Base-by-base conservation (phyloP, 768 basidiomycete genomes). In the Kwoniella dejecticola region DNA sequence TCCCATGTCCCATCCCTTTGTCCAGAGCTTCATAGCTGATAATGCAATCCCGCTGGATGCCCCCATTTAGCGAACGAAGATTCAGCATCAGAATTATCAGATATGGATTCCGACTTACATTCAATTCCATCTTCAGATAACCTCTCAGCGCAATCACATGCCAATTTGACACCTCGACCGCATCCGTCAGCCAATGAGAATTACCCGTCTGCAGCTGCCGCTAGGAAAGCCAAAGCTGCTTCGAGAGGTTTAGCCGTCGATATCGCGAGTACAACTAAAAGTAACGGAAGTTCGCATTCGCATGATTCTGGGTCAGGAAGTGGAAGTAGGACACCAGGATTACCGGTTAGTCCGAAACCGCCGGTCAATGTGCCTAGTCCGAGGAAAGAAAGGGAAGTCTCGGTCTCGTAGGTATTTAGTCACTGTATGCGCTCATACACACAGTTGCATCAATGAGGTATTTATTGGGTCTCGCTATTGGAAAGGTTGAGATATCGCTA, bases 1-100 rank as follows among this genome's bases (percentile, higher is more conserved):
- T 47, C 10, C 42, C 11, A 44, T 10, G 6, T 44, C 21, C 42
- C 6, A 6, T 21, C 19, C 6, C 19, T 21, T 6, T 19, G 11
- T 27, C 33, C 33, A 36, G 33, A 15, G 33, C 15, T n/a, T n/a
- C n/a, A n/a, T n/a, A n/a, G n/a, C n/a, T n/a, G n/a, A n/a, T n/a
- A n/a, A n/a, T 44, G 11, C 42, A 11, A 44, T 44, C 21, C 42
- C 10, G 11, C 6, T 6, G 19, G 6, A 11, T 27, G 17, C 42
- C 11, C 21, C 6, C 42, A 44, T 13, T 7, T 33, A 58, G 63
- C 63, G 15, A 45, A 57, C 3, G 63, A 64, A 42, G 63, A 64
- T 30, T 64, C 63, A 17, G 57, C 57, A 2, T 58, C 57, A 5
- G 63, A 64, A 55, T 19, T 49, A 21, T 64, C 63, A 21, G 61